Conservation (phyloP, 164 flowering plant species). For the Vitis rotundifolia region DNA sequence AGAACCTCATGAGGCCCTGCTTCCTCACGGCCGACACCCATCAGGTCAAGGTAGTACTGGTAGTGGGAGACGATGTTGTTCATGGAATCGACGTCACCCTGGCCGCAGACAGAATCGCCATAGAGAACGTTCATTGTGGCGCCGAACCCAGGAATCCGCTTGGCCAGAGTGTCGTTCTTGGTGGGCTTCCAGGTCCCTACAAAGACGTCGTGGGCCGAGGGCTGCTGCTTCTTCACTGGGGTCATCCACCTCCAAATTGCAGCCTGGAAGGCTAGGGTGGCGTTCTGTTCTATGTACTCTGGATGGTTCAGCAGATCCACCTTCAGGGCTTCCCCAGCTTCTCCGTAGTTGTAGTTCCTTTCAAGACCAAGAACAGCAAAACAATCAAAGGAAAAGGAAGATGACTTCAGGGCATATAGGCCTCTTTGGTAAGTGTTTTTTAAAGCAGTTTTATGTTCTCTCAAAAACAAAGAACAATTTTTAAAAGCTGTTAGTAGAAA, state of each 20-base stretch:
- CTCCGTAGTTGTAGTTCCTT: constrained; percentile 88
- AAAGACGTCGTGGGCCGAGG: constrained; percentile 75
- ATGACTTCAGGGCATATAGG: too few relatives aligned
- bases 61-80: constrained; percentile 76
- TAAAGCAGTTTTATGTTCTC: too few relatives aligned
- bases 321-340: constrained; percentile 59
- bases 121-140: constrained; percentile 85
- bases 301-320: constrained; percentile 73
- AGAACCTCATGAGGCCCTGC: constrained; percentile 68
- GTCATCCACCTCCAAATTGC: constrained; percentile 85
- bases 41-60: constrained; percentile 68
- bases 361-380: neutral
- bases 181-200: constrained; percentile 92
- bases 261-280: constrained; percentile 79
- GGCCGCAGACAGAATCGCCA: constrained; percentile 66
- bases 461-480: too few relatives aligned
- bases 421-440: too few relatives aligned
- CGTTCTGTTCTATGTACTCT: constrained; percentile 84
- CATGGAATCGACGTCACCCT: constrained; percentile 72
- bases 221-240: constrained; percentile 62
- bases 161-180: constrained; percentile 78
- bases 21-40: constrained; percentile 74
- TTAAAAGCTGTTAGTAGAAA: neutral
- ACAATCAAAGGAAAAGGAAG: neutral
- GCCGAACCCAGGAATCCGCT: constrained; percentile 78